Evolutionary conservation across 345 rosid species (phyloP), one percentile per base, ranked within the genome.

Genomic region (Lenwebbia sp.): DNA sequence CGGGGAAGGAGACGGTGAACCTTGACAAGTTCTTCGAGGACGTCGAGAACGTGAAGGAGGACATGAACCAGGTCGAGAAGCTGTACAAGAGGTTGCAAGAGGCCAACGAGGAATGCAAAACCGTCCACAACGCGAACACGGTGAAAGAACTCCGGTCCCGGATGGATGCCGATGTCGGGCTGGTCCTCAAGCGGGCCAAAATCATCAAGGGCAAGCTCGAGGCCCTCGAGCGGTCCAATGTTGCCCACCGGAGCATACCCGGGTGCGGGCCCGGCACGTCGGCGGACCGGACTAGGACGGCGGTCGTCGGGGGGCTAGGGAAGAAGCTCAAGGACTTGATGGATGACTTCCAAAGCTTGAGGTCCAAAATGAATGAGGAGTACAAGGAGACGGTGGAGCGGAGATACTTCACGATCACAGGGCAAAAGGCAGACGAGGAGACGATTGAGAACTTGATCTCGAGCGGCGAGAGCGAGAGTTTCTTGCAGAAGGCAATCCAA

Each of bases 401-500:
- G 51, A 92, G 99, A 91, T 96, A 95, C 53, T 95, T 94, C 81
- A 95, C 98, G 1, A 90, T 96, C 83, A 96, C 98, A 0, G 96
- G 98, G 54, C 90, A 95, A 88, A 88, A 88, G 76, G 92, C 99
- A 1, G 94, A 95, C 50, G 98, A 96, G 58, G 95, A 95, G 15
- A 93, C 94, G 2, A 94, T 96, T 19, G 99, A 96, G 87, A 94
- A 92, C 83, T 86, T 96, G 88, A 95, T 95, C 21, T 88, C 93
- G 0, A 95, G 98, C 22, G 99, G 99, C 5, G 96, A 96, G 84
- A 94, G 99, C 60, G 98, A 95, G 51, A 94, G 93, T 56, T 94
- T 96, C 84, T 91, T 96, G 50, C 98, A 95, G 51, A 96, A 92
- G 90, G 99, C 98, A 1, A 96, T 95, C n/a, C 98, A 95, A 88